A percentile compares a stretch with the other conserved stretches of the same genome.
These are phyloP conservation scores for Epichloe aotearoae DNA, from an alignment of 2,329 filamentous ascomycete genomes.

Conservation along the genomic window DNA sequence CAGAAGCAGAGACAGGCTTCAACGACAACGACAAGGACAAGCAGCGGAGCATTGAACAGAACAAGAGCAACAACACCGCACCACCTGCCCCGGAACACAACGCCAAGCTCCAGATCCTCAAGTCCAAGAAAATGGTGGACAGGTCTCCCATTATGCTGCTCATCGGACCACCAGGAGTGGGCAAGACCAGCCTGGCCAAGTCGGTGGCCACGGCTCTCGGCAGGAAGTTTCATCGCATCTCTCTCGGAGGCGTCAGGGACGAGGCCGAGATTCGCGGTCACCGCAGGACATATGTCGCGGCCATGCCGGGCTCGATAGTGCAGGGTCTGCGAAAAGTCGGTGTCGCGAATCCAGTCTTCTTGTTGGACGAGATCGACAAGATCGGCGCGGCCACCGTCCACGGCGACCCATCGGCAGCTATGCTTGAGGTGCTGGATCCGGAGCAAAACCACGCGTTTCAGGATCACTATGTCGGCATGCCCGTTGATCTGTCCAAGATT, in stretches of 20 bases:
- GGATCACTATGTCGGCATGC: conserved; percentile 93
- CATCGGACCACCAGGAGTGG: conserved; percentile 84
- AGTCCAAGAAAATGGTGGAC: conserved; percentile 75
- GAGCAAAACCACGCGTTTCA: conserved; percentile 93
- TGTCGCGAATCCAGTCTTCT: conserved; percentile 86
- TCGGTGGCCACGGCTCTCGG: conserved; percentile 86
- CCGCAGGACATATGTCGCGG: conserved; percentile 88
- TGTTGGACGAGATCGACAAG: conserved; percentile 98
- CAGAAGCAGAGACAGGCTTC: conserved; percentile 49
- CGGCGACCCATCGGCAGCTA: conserved; percentile 89
- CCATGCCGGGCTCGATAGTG: conserved; percentile 95
- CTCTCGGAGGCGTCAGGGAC: conserved; percentile 85
- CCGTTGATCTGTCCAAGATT: conserved; percentile 90
- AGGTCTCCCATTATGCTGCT: conserved; percentile 93
- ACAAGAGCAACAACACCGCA: background rate
- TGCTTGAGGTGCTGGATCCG: conserved; percentile 94
- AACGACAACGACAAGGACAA: conserved; percentile 19
- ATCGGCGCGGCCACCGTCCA: conserved; percentile 83
- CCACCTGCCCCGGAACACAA: conserved; percentile 20
- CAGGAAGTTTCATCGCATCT: conserved; percentile 93
- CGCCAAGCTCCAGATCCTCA: conserved; percentile 61
- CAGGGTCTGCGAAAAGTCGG: conserved; percentile 91
- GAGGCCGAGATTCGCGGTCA: conserved; percentile 96
- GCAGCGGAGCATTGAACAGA: background rate
- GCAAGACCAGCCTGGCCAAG: conserved; percentile 89